Conservation (phyloP, 768 basidiomycete genomes). For the Favolaschia claudopus region DNA sequence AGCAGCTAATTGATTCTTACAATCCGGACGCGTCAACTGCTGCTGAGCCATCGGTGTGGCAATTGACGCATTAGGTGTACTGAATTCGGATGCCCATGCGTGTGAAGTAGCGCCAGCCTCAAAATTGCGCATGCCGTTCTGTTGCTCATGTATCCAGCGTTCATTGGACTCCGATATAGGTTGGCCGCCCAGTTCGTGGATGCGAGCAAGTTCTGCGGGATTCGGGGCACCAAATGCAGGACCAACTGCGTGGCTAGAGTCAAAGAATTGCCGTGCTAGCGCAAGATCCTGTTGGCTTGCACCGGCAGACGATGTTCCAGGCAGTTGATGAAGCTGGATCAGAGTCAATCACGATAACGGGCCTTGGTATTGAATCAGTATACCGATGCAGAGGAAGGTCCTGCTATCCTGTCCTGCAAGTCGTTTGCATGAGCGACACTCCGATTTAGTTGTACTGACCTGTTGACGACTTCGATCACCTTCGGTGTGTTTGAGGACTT, state of each 20-base stretch:
- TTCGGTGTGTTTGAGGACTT: conserved; percentile 90
- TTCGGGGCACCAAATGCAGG: conserved; percentile 31
- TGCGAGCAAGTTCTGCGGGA: conserved; percentile 29
- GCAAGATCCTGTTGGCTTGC: conserved; percentile 72
- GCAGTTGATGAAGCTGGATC: conserved; percentile 76
- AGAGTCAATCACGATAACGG: conserved; percentile 6
- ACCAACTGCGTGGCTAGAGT: conserved; percentile 45
- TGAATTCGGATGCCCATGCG: conserved; percentile 70
- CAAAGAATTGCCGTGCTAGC: conserved; percentile 84
- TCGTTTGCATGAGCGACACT: conserved; percentile 1
- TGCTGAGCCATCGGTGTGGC: conserved; percentile 40
- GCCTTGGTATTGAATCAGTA: conserved; percentile 27
- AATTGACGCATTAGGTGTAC: conserved; percentile 34
- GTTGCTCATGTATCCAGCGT: conserved; percentile 62
- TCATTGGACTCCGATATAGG: conserved; percentile 51
- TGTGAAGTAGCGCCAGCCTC: conserved; percentile 41
- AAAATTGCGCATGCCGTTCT: conserved; percentile 47
- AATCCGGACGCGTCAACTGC: conserved; percentile 45
- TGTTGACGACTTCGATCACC: conserved; percentile 89
- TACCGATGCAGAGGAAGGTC: conserved; percentile 76
- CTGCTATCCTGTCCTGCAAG: conserved; percentile 73
- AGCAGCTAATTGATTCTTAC: conserved; percentile 37
- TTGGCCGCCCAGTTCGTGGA: conserved; percentile 28
- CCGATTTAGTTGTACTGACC: conserved; percentile 50
- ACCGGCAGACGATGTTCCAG: conserved; percentile 56